A percentile compares a stretch with the other conserved stretches of the same genome.
These are phyloP conservation scores for Stenogyne calaminthoides DNA, from an alignment of 305 asterid species.

Conservation along the genomic window DNA sequence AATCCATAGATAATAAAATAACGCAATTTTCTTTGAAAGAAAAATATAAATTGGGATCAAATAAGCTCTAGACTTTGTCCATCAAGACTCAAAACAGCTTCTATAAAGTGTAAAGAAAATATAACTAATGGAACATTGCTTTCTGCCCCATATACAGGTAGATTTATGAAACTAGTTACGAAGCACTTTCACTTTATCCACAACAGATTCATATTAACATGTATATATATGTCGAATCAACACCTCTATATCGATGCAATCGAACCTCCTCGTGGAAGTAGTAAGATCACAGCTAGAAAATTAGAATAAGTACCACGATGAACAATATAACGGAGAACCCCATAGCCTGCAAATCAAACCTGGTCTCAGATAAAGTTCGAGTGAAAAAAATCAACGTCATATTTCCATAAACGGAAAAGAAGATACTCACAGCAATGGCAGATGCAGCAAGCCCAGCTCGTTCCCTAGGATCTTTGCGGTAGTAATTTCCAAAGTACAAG, in stretches of 20 bases:
- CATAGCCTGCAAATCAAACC: constrained; percentile 69
- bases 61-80: not conserved
- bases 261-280: constrained; percentile 13
- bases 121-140: constrained; percentile 18
- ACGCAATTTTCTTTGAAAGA: not conserved
- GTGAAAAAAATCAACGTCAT: not conserved
- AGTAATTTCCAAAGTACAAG: constrained; percentile 85
- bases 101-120: constrained; percentile 18
- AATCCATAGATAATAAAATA: not conserved
- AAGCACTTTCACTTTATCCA: constrained; percentile 24
- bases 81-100: not conserved
- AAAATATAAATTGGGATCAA: not conserved
- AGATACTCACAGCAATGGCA: constrained; percentile 87
- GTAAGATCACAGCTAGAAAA: constrained; percentile 47
- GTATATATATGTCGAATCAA: constrained; percentile 22
- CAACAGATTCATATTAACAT: constrained; percentile 37
- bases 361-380: constrained; percentile 12
- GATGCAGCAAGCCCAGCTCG: constrained; percentile 99
- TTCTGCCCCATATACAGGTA: constrained; percentile 21
- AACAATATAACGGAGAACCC: constrained; percentile 68
- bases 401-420: not conserved
- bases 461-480: constrained; percentile 94
- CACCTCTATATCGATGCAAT: constrained; percentile 29
- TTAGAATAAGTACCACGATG: constrained; percentile 48
- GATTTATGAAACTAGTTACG: constrained; percentile 15